Evolutionary conservation across 208 protist genomes (phyloP), one percentile per base, ranked within the genome.

Genomic region (Trypanosoma scelopori): DNA sequence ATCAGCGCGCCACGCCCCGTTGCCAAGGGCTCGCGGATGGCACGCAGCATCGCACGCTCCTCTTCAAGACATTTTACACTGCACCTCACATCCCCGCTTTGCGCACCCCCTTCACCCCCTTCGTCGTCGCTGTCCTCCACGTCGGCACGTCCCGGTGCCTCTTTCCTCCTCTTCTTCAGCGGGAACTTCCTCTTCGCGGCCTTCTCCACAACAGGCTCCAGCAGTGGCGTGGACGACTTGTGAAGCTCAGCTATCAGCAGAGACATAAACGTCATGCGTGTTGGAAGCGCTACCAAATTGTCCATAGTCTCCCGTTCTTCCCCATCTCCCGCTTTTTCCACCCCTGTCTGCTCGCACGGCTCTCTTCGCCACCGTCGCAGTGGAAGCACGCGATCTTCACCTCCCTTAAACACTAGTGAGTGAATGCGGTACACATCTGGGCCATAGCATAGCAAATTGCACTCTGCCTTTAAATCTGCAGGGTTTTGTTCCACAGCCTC

Each of bases 381-480:
- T 22, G 13, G 32, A 15, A 49, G 35, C 20, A 37, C 45, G 23
- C 69, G 41, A 47, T 61, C 42, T 1, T 71, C 53, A 45, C 65
- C 52, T 25, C 56, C 42, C 9, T 68, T 57, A 1, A 64, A 60
- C 11, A 78, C 57, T n/a, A 74, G 59, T 1, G 76, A 70, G 5
- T 75, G 60, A 11, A 91, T 61, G 5, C 79, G 74, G 50, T 91
- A 91, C 30, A 70, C 60, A 42, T 78, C 78, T 0, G 74, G 48
- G 5, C 81, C 76, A 69, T 85, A 87, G 59, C 60, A 60, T 15
- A 91, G 81, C 27, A 74, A 68, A 68, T 91, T 87, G 41, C 72
- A 59, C 65, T 91, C 80, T n/a, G 81, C 66, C 22, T 71, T 11
- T 30, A 73, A 60, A 48, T 85, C 81, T 12, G 74, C 60, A 1